Evolutionary conservation across 179 eudicot genomes (phyloP).

Genomic region (Silene coronaria): DNA sequence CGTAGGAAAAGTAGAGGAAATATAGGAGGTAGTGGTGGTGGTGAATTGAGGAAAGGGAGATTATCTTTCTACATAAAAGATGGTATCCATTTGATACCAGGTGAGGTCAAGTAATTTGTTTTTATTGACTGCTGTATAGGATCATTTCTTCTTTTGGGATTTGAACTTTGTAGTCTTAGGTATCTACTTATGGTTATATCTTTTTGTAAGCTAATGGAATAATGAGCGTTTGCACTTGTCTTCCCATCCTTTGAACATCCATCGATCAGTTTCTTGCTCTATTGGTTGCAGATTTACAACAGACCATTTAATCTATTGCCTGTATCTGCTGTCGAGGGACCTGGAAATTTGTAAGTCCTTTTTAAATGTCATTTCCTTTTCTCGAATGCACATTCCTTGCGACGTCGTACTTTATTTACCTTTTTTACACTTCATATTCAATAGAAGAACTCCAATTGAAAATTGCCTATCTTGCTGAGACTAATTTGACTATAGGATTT

Average conservation of each 20-base stretch:
- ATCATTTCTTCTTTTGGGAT: neutral
- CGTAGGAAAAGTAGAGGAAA: too few relatives aligned
- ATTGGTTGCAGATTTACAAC: conserved; percentile 54
- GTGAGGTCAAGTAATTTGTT: neutral
- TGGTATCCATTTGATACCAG: neutral
- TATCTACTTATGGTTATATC: neutral
- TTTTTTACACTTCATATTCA: neutral
- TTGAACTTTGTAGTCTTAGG: conserved; percentile 3
- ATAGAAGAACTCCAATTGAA: neutral
- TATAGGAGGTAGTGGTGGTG: too few relatives aligned
- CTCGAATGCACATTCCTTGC: neutral
- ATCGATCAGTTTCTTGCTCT: neutral
- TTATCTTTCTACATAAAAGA: too few relatives aligned
- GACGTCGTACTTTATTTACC: neutral
- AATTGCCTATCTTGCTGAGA: neutral
- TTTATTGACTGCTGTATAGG: neutral
- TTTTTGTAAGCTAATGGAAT: neutral
- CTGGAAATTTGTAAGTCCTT: conserved; percentile 72
- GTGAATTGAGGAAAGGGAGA: too few relatives aligned
- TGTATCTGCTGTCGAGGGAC: conserved; percentile 72
- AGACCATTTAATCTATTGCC: conserved; percentile 67
- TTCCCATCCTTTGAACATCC: neutral
- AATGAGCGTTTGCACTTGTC: too few relatives aligned
- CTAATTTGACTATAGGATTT: neutral
- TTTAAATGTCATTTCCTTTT: neutral